phyloP scores from a whole-genome alignment of 345 rosid species.

The Ricinus communis region DNA sequence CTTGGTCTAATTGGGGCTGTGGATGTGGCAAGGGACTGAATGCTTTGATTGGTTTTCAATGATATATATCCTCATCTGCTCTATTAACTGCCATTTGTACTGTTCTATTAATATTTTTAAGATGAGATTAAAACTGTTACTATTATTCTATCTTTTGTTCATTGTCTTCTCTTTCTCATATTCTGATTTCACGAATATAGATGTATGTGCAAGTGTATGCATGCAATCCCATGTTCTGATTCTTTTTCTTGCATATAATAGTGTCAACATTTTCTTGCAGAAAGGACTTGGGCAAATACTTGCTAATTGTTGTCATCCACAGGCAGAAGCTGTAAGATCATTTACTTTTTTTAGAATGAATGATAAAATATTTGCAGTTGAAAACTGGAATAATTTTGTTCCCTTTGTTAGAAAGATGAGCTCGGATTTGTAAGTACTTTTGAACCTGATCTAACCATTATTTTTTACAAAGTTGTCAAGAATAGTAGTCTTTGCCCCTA shows the following conservation, averaged over 20 bases:
- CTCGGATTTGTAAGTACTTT: constrained; percentile 41
- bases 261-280: constrained; percentile 35
- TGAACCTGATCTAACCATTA: constrained; percentile 21
- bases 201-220: neutral
- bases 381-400: constrained; percentile 71
- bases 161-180: neutral
- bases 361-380: constrained; percentile 53
- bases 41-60: neutral
- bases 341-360: constrained; percentile 65
- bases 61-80: neutral
- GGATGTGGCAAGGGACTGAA: neutral
- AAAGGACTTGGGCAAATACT: constrained; percentile 54
- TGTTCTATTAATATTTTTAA: neutral
- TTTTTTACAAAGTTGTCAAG: constrained; percentile 28
- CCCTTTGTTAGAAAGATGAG: constrained; percentile 64
- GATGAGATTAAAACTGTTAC: neutral
- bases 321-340: constrained; percentile 60
- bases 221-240: neutral
- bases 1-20: neutral
- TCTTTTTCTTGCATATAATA: neutral
- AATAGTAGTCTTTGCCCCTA: constrained; percentile 35
- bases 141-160: neutral
- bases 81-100: neutral
- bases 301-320: constrained; percentile 53
- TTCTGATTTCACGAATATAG: neutral